phyloP scores from a whole-genome alignment of 2,329 filamentous ascomycete species.

The Alternaria alternata region DNA sequence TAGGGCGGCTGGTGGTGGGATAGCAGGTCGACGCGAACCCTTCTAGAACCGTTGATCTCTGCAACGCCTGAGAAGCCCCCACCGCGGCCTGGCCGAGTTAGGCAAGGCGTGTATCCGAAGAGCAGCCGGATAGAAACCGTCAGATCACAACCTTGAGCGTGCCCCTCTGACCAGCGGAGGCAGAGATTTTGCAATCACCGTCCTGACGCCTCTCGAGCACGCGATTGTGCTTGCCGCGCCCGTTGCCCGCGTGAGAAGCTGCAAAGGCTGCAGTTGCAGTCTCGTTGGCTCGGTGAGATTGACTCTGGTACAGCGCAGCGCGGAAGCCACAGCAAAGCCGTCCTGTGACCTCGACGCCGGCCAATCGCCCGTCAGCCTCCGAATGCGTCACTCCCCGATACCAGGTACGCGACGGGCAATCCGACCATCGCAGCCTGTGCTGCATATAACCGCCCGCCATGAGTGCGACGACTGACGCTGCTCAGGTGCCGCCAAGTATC shows the following conservation, averaged over 20 bases:
- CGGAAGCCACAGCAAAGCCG: slow-evolving; percentile 3
- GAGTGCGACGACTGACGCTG: slow-evolving; percentile 30
- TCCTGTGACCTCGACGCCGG: slow-evolving; percentile 26
- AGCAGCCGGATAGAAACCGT: slow-evolving; percentile 7
- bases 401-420: slow-evolving; percentile 35
- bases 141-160: slow-evolving; percentile 10
- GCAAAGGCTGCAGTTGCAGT: not conserved
- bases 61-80: slow-evolving; percentile 11
- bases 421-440: slow-evolving; percentile 18
- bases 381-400: slow-evolving; percentile 40
- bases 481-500: slow-evolving; percentile 19
- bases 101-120: slow-evolving; percentile 20
- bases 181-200: slow-evolving; percentile 19
- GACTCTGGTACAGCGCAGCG: slow-evolving; percentile 5
- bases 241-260: slow-evolving; percentile 3
- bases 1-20: not conserved
- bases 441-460: slow-evolving; percentile 22
- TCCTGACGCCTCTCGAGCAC: not conserved
- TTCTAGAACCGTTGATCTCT: slow-evolving; percentile 23
- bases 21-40: not conserved
- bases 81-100: slow-evolving; percentile 11
- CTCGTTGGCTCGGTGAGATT: slow-evolving; percentile 9
- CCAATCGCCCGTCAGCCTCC: slow-evolving; percentile 34
- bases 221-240: slow-evolving; percentile 1
- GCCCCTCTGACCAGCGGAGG: slow-evolving; percentile 19